These are phyloP conservation scores for rapeseed (Brassica napus) DNA, from an alignment of 345 rosid species.

Conservation along the genomic window DNA sequence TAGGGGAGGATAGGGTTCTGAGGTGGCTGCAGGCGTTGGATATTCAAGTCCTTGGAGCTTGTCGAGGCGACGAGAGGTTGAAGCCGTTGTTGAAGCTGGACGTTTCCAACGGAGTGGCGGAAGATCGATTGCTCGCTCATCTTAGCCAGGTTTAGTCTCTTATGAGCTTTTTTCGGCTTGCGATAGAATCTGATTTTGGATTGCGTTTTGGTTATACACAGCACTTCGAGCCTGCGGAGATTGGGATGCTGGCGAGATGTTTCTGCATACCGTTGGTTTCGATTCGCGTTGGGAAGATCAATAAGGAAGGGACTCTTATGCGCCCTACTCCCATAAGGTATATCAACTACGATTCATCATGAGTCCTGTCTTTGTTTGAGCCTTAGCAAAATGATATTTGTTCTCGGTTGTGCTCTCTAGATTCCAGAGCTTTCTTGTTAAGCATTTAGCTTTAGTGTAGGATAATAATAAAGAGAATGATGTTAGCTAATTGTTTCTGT, in stretches of 20 bases:
- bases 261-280: slow-evolving; percentile 96
- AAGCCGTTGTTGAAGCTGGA: slow-evolving; percentile 84
- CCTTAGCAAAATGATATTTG: background rate
- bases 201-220: slow-evolving; percentile 13
- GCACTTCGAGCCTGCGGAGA: slow-evolving; percentile 93
- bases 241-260: slow-evolving; percentile 90
- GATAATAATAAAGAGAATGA: background rate
- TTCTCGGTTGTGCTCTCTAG: background rate
- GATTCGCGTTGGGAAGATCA: slow-evolving; percentile 79
- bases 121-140: slow-evolving; percentile 78
- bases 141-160: slow-evolving; percentile 65
- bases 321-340: slow-evolving; percentile 80
- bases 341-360: slow-evolving; percentile 8
- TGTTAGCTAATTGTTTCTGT: background rate
- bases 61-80: slow-evolving; percentile 94
- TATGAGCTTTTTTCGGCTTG: background rate
- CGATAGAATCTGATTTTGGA: slow-evolving; percentile 1
- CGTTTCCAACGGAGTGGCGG: slow-evolving; percentile 63
- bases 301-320: slow-evolving; percentile 64
- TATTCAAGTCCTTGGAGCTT: slow-evolving; percentile 89
- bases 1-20: slow-evolving; percentile 76
- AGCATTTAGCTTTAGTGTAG: background rate
- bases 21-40: slow-evolving; percentile 93
- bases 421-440: background rate
- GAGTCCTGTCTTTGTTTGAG: slow-evolving; percentile 3